phyloP scores from a whole-genome alignment of 352 stramenopile genomes.

The Phytophthora megakarya region DNA sequence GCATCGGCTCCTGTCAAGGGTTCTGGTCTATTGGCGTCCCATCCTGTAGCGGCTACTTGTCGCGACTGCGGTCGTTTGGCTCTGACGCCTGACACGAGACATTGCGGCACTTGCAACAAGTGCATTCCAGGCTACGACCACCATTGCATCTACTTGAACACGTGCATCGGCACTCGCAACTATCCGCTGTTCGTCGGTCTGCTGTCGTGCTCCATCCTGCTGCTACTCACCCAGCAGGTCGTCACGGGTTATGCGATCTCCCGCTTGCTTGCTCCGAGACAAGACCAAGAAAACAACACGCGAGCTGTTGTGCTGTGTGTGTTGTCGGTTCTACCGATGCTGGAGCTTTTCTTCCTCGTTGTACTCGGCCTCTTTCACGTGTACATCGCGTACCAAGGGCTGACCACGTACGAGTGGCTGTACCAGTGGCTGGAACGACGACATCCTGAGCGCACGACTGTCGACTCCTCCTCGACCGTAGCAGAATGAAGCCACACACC shows the following conservation, averaged over 20 bases:
- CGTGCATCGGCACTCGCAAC: constrained; percentile 88
- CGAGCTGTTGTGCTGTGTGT: constrained; percentile 35
- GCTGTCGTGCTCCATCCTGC: constrained; percentile 57
- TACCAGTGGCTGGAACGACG: constrained; percentile 41
- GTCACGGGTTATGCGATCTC: constrained; percentile 54
- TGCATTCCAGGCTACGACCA: constrained; percentile 95
- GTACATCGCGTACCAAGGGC: constrained; percentile 55
- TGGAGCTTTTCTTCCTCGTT: constrained; percentile 65
- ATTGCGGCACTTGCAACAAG: constrained; percentile 95
- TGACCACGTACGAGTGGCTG: constrained; percentile 69
- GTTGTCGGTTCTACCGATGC: constrained; percentile 49
- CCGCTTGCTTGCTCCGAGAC: constrained; percentile 12
- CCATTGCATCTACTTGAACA: constrained; percentile 96
- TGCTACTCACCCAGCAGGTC: constrained; percentile 59
- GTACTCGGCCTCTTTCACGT: constrained; percentile 65
- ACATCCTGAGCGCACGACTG: constrained; percentile 2
- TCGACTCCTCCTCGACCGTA: background rate
- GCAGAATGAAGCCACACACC: constrained; percentile 10
- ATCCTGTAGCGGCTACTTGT: constrained; percentile 36
- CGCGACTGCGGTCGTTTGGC: constrained; percentile 33
- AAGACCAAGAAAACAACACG: constrained; percentile 1
- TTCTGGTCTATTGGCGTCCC: constrained; percentile 7
- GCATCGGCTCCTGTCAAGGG: background rate
- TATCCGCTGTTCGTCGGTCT: constrained; percentile 65
- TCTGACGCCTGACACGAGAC: constrained; percentile 46